phyloP scores from a whole-genome alignment of 345 rosid species.

The Toxicodendron radicans region DNA sequence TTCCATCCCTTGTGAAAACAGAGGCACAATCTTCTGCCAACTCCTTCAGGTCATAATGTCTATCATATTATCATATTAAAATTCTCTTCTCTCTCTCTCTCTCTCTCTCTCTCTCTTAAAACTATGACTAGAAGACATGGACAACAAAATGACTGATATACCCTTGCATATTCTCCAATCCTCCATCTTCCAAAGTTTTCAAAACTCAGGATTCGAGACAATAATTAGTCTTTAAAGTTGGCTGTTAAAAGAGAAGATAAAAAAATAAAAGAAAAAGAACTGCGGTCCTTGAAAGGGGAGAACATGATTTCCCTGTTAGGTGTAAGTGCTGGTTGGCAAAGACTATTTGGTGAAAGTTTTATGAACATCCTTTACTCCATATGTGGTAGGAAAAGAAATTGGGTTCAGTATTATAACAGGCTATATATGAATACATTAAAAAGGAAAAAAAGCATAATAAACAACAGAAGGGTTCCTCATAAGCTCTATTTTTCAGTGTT shows the following conservation, averaged over 20 bases:
- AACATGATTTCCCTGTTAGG: constrained; percentile 43
- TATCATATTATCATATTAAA: constrained; percentile 32
- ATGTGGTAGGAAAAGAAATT: constrained; percentile 24
- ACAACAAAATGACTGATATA: constrained; percentile 26
- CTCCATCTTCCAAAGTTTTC: constrained; percentile 19
- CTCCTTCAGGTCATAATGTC: constrained; percentile 33
- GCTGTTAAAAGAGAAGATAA: background rate
- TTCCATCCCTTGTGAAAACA: constrained; percentile 28
- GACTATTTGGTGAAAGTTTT: constrained; percentile 40
- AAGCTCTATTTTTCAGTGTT: constrained; percentile 67
- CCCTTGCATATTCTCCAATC: constrained; percentile 22
- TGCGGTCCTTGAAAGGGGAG: constrained; percentile 29
- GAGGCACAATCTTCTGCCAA: constrained; percentile 34
- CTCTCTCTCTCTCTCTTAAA: background rate
- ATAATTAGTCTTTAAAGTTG: constrained; percentile 19
- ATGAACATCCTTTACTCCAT: constrained; percentile 25
- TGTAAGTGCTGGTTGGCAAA: constrained; percentile 43
- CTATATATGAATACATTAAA: constrained; percentile 9
- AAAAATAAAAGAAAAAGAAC: background rate
- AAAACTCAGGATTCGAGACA: constrained; percentile 21
- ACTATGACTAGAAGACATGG: constrained; percentile 6
- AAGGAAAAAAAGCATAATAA: constrained; percentile 21
- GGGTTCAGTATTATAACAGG: constrained; percentile 35
- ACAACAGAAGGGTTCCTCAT: constrained; percentile 28
- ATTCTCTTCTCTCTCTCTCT: too few relatives aligned